These are phyloP conservation scores for Protomyces lactucae-debilis DNA, from an alignment of 1,139 yeast species.

Conservation along the genomic window DNA sequence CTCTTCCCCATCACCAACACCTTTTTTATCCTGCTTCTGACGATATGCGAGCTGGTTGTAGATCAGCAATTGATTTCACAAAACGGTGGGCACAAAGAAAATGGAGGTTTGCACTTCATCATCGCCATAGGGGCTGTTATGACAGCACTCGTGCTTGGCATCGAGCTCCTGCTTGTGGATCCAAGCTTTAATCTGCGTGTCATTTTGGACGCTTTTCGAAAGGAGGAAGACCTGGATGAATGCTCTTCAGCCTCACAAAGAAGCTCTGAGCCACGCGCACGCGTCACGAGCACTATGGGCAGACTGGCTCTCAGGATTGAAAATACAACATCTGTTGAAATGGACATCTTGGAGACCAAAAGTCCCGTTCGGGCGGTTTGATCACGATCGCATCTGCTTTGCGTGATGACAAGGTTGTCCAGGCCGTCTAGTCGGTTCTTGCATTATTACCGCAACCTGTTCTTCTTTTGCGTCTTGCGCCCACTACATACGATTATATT, in stretches of 20 bases:
- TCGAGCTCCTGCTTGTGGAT: background rate
- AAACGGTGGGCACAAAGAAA: background rate
- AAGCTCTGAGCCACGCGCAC: background rate
- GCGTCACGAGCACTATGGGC: background rate
- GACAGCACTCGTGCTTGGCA: background rate
- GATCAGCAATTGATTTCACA: background rate
- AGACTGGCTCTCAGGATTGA: background rate
- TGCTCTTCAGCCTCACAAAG: background rate
- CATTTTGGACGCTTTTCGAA: background rate
- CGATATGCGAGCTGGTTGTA: background rate
- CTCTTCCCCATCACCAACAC: background rate
- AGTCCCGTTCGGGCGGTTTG: no score
- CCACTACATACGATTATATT: background rate
- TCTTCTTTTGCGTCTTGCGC: background rate
- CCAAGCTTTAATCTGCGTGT: background rate
- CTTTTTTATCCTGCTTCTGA: background rate
- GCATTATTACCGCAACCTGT: background rate
- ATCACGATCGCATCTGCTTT: no score
- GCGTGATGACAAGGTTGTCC: no score
- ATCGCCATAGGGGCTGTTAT: background rate
- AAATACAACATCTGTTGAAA: background rate
- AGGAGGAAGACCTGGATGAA: background rate
- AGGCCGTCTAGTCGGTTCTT: background rate
- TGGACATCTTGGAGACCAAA: background rate
- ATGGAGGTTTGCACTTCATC: background rate